Base-by-base conservation (phyloP, 1,284 basidiomycete species). In the Ustilago cynodontis region DNA sequence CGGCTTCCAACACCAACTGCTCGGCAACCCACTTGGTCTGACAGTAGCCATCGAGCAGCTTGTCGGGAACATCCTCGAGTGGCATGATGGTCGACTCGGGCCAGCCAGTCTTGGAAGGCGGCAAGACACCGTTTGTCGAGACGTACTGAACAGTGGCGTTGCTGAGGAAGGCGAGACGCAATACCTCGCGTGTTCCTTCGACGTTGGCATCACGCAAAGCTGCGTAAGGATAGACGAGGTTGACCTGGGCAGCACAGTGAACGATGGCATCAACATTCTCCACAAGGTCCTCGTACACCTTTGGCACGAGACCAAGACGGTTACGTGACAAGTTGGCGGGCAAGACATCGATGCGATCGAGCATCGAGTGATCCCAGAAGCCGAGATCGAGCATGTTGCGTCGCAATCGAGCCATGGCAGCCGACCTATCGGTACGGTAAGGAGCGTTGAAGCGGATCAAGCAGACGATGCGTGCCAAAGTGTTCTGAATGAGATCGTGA, bases 11-110 rank as follows among this genome's bases (percentile, higher is more conserved):
- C 29, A 82, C 83, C 13, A 86, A 79, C 75, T 81, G 81, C 59
- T 86, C 86, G 28, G 86, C 82, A 10, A 86, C 86, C 86, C 86
- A 86, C 67, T 86, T 86, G 52, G 83, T 86, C 77, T 86, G 86
- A 22, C 86, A 83, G 72, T 86, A 86, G 10, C 86, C 86, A 60
- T 86, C 85, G 45, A 83, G 75, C 45, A 86, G 68, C 60, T 83
- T 82, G 20, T 79, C 82, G 0, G 79, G 79, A 20, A 86, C 82
- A 59, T 84, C 70, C 18, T 86, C 79, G 37, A 84, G 59, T 14
- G 73, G 78, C 55, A 80, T 77, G 64, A 80, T 79, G 35, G 79
- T 64, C 35, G 66, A 65, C 60, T 86, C 83, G 33, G 77, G 45
- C 82, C 82, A 83, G 20, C 80, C 84, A 11, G 82, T 75, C 57